Evolutionary conservation across 768 basidiomycete species (phyloP), one percentile per base, ranked within the genome.

Genomic region (Amylocystis lapponica): DNA sequence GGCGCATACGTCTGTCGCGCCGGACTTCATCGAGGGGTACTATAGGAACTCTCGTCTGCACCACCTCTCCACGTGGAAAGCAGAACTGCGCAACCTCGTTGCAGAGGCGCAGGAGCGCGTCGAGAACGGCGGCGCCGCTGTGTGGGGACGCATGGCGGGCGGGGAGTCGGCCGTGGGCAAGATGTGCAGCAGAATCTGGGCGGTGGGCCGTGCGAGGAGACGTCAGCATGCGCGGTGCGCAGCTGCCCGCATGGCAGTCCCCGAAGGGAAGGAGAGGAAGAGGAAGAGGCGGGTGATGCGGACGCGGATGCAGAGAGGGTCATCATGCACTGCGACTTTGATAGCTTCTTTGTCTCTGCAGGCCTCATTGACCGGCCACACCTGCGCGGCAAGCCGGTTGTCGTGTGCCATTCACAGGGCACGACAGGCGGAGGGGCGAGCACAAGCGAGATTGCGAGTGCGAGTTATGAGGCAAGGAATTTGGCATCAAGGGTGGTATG

Each of bases 291-390:
- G 72, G 53, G 76, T 13, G 65, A 62, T 36, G 73, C 71, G 31
- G 69, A 69, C 26, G 72, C 69, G 3, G 64, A 70, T 16, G 51
- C 70, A 26, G 75, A 80, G 32, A 72, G 74, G 13, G 78, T 87
- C 9, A 85, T 91, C 54, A 88, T 93, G 86, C 90, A 93, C 54
- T 89, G 86, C 52, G 90, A 93, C 61, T 97, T 98, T 51, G 96
- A 99, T 56, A 91, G 84, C 50, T 98, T 97, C 71, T 99, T 99
- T 58, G 94, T 97, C 10, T 83, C 88, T 1, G 95, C 84, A n/a
- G 90, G 92, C 0, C 65, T 94, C 39, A 70, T 88, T 2, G 79
- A 72, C 45, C 71, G 92, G 2, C 89, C 91, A 0, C 76, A 95
- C 46, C 64, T 96, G 34, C 78, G 78, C 41, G 92, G 93, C 1